Percentiles rank a stretch among this genome's conserved stretches.
phyloP scores from a whole-genome alignment of 129 eudicot genomes.

The Chrysanthemum makinoi region DNA sequence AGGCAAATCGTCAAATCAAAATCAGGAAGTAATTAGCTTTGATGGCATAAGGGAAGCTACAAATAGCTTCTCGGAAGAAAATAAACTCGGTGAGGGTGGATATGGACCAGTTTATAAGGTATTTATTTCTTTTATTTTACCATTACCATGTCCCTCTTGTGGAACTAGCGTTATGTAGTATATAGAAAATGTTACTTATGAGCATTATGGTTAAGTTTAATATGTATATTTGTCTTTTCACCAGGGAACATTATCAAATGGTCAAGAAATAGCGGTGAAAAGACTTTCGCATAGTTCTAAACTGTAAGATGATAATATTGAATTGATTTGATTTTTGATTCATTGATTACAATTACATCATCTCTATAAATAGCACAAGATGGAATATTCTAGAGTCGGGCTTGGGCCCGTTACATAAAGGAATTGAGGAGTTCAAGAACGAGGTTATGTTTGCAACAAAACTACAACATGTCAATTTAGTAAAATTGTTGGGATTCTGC shows the following conservation, averaged over 20 bases:
- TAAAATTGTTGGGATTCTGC: constrained; percentile 49
- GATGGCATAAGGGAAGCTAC: constrained; percentile 40
- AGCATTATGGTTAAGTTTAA: neutral
- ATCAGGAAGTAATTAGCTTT: constrained; percentile 35
- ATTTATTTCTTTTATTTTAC: neutral
- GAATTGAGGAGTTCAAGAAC: constrained; percentile 47
- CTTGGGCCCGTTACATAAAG: too few species aligned
- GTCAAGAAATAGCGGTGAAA: constrained; percentile 48
- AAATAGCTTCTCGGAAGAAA: constrained; percentile 19
- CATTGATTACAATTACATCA: too few species aligned
- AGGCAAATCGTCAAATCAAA: constrained; percentile 3
- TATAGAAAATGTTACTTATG: too few species aligned
- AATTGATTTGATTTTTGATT: too few species aligned
- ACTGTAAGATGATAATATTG: too few species aligned
- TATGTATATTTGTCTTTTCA: too few species aligned
- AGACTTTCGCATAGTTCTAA: constrained; percentile 41
- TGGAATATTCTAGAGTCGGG: too few species aligned
- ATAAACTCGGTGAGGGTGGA: constrained; percentile 57
- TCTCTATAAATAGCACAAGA: too few species aligned
- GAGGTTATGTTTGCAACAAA: constrained; percentile 50
- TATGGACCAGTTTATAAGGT: constrained; percentile 54
- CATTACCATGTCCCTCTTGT: too few species aligned
- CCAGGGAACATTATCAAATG: constrained; percentile 43
- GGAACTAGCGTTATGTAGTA: too few species aligned
- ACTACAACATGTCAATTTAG: constrained; percentile 50